phyloP scores from a whole-genome alignment of 352 stramenopile species.

The Phytophthora syringae region DNA sequence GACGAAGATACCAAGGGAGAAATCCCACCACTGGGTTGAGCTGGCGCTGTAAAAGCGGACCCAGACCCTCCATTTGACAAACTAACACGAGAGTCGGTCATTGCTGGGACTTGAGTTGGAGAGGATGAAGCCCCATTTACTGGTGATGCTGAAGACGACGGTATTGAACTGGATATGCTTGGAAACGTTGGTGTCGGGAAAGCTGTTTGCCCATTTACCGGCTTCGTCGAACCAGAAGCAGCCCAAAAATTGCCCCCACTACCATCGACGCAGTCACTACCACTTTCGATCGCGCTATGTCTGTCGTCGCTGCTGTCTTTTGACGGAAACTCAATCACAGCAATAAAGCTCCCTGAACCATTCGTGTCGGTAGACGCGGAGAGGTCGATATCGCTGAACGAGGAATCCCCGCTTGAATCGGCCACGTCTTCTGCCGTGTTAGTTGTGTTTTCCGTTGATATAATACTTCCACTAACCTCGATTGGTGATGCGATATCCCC shows the following conservation, averaged over 20 bases:
- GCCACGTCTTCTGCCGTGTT: not conserved
- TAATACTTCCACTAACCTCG: not conserved
- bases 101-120: not conserved
- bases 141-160: not conserved
- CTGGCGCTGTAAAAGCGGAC: not conserved
- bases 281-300: not conserved
- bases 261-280: not conserved
- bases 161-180: not conserved
- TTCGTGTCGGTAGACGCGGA: not conserved
- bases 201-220: slow-evolving; percentile 6
- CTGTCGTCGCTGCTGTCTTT: slow-evolving; percentile 4
- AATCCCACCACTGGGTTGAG: not conserved
- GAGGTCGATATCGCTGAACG: slow-evolving; percentile 7
- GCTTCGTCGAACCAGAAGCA: not conserved
- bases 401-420: not conserved
- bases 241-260: slow-evolving; percentile 4
- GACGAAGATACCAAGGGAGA: not conserved
- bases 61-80: slow-evolving; percentile 1
- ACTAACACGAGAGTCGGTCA: not conserved
- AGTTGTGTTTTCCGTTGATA: not conserved
- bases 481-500: not conserved
- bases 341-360: slow-evolving; percentile 5
- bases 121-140: not conserved
- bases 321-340: slow-evolving; percentile 1
- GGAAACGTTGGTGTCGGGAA: not conserved